phyloP scores from a whole-genome alignment of 2,329 filamentous ascomycete species.

The Apiospora hydei region DNA sequence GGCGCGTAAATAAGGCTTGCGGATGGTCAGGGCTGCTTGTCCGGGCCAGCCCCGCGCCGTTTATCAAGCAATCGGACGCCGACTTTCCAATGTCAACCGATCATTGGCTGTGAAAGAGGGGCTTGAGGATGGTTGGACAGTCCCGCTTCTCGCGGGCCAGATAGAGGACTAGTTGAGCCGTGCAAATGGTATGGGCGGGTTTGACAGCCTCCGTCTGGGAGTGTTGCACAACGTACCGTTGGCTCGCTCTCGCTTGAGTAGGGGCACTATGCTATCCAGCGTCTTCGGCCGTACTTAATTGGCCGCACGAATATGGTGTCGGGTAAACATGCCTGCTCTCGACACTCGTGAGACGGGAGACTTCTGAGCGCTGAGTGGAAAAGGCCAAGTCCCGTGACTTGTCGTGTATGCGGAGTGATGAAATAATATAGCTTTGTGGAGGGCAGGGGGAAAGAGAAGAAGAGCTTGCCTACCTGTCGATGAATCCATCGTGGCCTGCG shows the following conservation, averaged over 20 bases:
- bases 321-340: conserved; percentile 15
- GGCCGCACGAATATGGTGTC: neutral
- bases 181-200: neutral
- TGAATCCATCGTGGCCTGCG: conserved; percentile 75
- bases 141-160: conserved; percentile 7
- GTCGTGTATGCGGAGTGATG: conserved; percentile 52
- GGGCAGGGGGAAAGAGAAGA: conserved; percentile 39
- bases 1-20: conserved; percentile 62
- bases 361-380: conserved; percentile 47
- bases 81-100: conserved; percentile 42
- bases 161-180: neutral
- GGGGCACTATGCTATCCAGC: neutral
- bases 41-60: conserved; percentile 47
- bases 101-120: conserved; percentile 48
- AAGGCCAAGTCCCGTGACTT: conserved; percentile 54
- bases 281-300: neutral
- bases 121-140: conserved; percentile 26
- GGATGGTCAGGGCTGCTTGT: conserved; percentile 45
- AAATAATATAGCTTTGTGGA: conserved; percentile 29
- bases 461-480: conserved; percentile 82
- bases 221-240: conserved; percentile 4
- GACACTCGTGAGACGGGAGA: conserved; percentile 42
- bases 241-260: conserved; percentile 5
- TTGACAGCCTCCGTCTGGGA: conserved; percentile 1
- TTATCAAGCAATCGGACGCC: conserved; percentile 57